These are phyloP conservation scores for Pythium brachiatum DNA, from an alignment of 352 stramenopile species.

Conservation along the genomic window DNA sequence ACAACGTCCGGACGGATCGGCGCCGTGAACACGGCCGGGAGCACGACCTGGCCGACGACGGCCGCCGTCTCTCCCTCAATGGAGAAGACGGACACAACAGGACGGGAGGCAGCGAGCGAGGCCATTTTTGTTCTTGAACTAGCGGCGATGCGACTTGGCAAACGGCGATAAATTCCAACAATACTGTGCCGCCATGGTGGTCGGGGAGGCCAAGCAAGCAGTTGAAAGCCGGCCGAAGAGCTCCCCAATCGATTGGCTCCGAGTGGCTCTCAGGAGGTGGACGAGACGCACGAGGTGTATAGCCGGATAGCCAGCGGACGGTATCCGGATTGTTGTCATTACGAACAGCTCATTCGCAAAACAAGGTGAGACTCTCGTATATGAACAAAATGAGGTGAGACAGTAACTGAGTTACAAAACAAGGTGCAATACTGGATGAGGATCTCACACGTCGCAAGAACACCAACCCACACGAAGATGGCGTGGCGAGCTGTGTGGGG, in stretches of 20 bases:
- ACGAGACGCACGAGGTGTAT: conserved; percentile 12
- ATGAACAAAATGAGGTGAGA: neutral
- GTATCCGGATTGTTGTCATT: neutral
- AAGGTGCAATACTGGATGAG: conserved; percentile 3
- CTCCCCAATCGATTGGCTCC: conserved; percentile 26
- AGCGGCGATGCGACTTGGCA: conserved; percentile 47
- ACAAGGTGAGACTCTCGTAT: neutral
- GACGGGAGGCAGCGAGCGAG: conserved; percentile 91
- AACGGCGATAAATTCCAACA: conserved; percentile 66
- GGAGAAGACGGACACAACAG: conserved; percentile 95
- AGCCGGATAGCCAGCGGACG: conserved; percentile 17
- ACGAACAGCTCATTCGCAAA: conserved; percentile 4
- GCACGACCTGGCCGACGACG: conserved; percentile 87
- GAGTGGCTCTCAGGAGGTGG: conserved; percentile 5
- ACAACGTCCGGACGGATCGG: conserved; percentile 99
- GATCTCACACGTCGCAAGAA: conserved; percentile 9
- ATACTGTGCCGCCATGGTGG: conserved; percentile 18
- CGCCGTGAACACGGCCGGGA: conserved; percentile 96
- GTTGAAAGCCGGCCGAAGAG: neutral
- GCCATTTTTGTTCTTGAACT: conserved; percentile 46
- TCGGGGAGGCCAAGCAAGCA: neutral
- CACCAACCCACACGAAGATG: neutral
- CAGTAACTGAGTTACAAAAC: conserved; percentile 13
- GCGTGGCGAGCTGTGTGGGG: conserved; percentile 3
- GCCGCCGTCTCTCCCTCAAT: conserved; percentile 71